A percentile compares a stretch with the other conserved stretches of the same genome.
Conservation (phyloP, 2,329 filamentous ascomycete genomes). For the Phaeosphaeria sp. region DNA sequence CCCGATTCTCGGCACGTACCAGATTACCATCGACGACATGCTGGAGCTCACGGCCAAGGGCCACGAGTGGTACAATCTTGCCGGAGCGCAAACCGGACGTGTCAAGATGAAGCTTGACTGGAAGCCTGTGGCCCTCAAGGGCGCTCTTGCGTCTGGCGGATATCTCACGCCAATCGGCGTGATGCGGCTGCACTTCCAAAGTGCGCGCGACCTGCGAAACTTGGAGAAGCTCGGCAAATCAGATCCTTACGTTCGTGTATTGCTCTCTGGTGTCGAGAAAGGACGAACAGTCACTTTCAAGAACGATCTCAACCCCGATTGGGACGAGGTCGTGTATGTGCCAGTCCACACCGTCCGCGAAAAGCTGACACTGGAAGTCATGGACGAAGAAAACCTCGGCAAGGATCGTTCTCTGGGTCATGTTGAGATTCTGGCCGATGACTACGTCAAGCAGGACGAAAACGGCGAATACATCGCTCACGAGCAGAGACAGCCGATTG, state of each 20-base stretch:
- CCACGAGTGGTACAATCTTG: conserved; percentile 93
- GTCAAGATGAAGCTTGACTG: conserved; percentile 92
- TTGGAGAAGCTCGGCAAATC: conserved; percentile 96
- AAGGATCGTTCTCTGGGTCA: conserved; percentile 88
- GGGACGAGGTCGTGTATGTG: conserved; percentile 94
- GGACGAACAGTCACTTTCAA: conserved; percentile 93
- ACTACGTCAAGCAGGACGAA: conserved; percentile 80
- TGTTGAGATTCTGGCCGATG: conserved; percentile 76
- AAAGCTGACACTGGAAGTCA: conserved; percentile 86
- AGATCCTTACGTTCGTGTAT: conserved; percentile 88
- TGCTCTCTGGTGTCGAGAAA: conserved; percentile 90
- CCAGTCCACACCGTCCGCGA: conserved; percentile 87
- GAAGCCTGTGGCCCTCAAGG: conserved; percentile 90
- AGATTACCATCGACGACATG: conserved; percentile 95
- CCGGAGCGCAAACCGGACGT: conserved; percentile 80
- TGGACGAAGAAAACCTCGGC: conserved; percentile 93
- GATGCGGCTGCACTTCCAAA: conserved; percentile 90
- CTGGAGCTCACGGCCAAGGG: conserved; percentile 89
- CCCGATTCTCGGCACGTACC: conserved; percentile 86
- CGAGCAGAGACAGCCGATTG: conserved; percentile 73
- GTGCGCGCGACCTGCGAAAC: conserved; percentile 83
- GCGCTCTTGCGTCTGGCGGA: conserved; percentile 78
- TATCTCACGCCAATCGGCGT: conserved; percentile 95
- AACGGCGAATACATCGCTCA: conserved; percentile 81
- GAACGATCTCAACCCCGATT: conserved; percentile 94